Evolutionary conservation across 1,139 yeast species (phyloP).

Genomic region (Magnusiomyces sp.): DNA sequence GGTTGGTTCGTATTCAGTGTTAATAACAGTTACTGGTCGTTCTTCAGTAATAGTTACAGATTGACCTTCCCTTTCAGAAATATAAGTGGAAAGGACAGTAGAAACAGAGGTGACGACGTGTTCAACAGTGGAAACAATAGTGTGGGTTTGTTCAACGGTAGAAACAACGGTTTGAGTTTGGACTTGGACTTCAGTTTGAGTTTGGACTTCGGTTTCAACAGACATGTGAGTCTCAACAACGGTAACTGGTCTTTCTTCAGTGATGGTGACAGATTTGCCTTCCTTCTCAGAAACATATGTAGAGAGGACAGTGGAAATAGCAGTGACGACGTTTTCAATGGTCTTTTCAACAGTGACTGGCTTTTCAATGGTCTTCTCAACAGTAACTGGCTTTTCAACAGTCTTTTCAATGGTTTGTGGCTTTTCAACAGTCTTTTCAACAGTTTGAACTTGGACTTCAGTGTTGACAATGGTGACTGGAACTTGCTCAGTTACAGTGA

Average conservation of each 20-base stretch:
- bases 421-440: background rate
- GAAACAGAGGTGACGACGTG: slow-evolving; percentile 1
- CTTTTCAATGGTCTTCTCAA: background rate
- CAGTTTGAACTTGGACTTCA: slow-evolving; percentile 4
- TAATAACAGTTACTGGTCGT: slow-evolving; percentile 4
- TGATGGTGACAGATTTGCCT: slow-evolving; percentile 2
- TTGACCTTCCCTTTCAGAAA: slow-evolving; percentile 2
- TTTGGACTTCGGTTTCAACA: background rate
- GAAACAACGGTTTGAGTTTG: background rate
- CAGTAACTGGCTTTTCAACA: background rate
- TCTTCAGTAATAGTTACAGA: background rate
- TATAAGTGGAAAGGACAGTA: slow-evolving; percentile 2
- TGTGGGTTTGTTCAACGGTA: background rate
- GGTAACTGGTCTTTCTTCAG: slow-evolving; percentile 1
- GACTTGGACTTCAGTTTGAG: slow-evolving; percentile 3
- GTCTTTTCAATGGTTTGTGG: background rate
- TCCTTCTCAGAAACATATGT: background rate
- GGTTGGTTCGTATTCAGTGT: slow-evolving; percentile 1
- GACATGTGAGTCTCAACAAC: background rate
- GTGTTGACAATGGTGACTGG: slow-evolving; percentile 1
- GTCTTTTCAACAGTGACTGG: background rate
- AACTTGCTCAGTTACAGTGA: background rate
- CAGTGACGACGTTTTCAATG: slow-evolving; percentile 1
- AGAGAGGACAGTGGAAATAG: background rate
- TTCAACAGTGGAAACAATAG: background rate